These are phyloP conservation scores for Ganoderma sinense DNA, from an alignment of 1,284 basidiomycete species.

Conservation along the genomic window DNA sequence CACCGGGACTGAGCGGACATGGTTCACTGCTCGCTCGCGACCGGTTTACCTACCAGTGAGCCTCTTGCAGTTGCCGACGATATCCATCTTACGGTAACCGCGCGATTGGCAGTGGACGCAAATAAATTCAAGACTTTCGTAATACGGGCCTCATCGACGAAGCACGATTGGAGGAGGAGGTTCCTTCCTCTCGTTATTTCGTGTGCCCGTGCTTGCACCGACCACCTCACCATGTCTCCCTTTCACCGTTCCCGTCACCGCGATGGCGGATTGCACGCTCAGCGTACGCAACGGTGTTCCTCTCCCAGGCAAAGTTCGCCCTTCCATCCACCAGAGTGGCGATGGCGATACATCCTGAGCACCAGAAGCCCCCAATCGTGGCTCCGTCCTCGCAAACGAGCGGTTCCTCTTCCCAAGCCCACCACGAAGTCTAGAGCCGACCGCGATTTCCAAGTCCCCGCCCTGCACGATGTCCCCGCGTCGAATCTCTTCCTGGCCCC, in stretches of 20 bases:
- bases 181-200: not conserved
- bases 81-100: not conserved
- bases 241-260: not conserved
- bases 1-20: not conserved
- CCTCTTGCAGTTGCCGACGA: not conserved
- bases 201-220: not conserved
- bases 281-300: not conserved
- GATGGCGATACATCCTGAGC: not conserved
- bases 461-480: not conserved
- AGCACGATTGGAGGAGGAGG: not conserved
- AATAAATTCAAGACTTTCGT: not conserved
- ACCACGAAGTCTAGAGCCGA: not conserved
- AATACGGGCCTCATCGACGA: not conserved
- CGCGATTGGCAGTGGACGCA: not conserved
- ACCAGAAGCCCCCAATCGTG: not conserved
- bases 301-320: not conserved
- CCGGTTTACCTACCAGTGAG: not conserved
- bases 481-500: not conserved
- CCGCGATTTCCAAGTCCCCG: not conserved
- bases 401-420: not conserved
- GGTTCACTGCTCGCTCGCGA: not conserved
- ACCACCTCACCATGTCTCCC: not conserved
- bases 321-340: conserved; percentile 3
- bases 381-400: not conserved
- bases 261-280: not conserved